Conservation (phyloP, 1,284 basidiomycete genomes). For the Limonomyces culmigenus region DNA sequence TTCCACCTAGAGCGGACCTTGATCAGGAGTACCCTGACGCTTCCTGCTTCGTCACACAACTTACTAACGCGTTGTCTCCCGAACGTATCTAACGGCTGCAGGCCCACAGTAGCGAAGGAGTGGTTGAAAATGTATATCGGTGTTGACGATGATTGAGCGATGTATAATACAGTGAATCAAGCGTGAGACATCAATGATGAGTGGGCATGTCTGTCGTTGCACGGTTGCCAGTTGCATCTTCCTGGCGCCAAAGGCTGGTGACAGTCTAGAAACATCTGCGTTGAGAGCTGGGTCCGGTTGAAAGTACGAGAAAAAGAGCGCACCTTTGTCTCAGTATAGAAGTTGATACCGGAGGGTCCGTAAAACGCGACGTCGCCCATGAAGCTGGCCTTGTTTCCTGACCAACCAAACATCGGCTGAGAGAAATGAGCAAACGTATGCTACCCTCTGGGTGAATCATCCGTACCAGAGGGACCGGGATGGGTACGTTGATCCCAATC, state of each 20-base stretch:
- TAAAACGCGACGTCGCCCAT: conserved; percentile 86
- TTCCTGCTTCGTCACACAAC: too few species aligned
- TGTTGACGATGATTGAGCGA: too few species aligned
- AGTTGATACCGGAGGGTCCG: conserved; percentile 78
- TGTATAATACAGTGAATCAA: too few species aligned
- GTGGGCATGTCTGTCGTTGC: conserved; percentile 79
- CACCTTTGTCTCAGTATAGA: conserved; percentile 84
- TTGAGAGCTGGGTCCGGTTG: neutral
- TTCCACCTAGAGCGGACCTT: too few species aligned
- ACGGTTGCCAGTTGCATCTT: conserved; percentile 62
- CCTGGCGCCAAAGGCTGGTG: conserved; percentile 69
- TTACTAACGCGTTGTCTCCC: too few species aligned
- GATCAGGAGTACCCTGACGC: too few species aligned
- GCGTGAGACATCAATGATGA: conserved; percentile 30
- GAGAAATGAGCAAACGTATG: conserved; percentile 89
- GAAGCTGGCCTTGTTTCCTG: conserved; percentile 80
- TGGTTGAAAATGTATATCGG: too few species aligned
- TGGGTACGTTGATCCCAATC: conserved; percentile 63
- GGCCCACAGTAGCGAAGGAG: too few species aligned
- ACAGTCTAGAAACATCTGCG: conserved; percentile 33
- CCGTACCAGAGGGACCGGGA: too few species aligned
- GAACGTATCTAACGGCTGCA: too few species aligned
- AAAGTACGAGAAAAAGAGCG: conserved; percentile 1
- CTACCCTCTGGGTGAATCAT: too few species aligned
- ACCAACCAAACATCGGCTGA: conserved; percentile 86